Evolutionary conservation across 2,329 filamentous ascomycete species (phyloP), one percentile per base, ranked within the genome.

Genomic region (Pseudogymnoascus pannorum): DNA sequence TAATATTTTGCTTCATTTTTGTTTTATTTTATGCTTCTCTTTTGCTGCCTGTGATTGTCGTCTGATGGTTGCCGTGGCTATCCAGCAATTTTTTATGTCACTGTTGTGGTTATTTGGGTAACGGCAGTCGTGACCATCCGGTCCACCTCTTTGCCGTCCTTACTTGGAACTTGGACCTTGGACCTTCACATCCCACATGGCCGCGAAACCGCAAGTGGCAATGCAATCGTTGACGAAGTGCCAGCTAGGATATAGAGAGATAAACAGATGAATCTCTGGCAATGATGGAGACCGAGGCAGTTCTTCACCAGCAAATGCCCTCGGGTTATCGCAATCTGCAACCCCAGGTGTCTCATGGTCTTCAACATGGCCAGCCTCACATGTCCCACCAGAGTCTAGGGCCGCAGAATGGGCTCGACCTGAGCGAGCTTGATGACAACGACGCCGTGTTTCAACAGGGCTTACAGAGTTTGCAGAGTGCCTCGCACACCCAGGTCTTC

Each of bases 401-500:
- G 38, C 70, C 74, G 29, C 75, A 76, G 62, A 60, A 71, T 64
- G 68, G 69, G 68, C 65, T 76, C 66, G 68, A 75, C 59, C 71
- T 79, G 24, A 73, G 75, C 63, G 68, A 67, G 58, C 73, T 80
- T 62, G 75, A 77, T 61, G 68, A 73, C 57, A 69, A 72, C 62
- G 71, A 75, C 61, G 63, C 72, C 33, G 69, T 73, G 51, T 76
- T 77, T 64, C 72, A 75, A 59, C 72, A 73, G 54, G 68, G 70
- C 48, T 70, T 76, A 31, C 70, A 70, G 20, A 72, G 70, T 35
- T 66, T 75, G 35, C 73, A 74, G 60, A 66, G 71, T 63, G 68
- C 72, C 35, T 60, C 69, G 16, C 70, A 70, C 60, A 65, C 71
- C 40, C 71, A 75, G 61, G 67, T 67, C 59, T 72, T 71, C 57